Evolutionary conservation across 2,329 filamentous ascomycete species (phyloP), one percentile per base, ranked within the genome.

Genomic region (Septoria linicola): DNA sequence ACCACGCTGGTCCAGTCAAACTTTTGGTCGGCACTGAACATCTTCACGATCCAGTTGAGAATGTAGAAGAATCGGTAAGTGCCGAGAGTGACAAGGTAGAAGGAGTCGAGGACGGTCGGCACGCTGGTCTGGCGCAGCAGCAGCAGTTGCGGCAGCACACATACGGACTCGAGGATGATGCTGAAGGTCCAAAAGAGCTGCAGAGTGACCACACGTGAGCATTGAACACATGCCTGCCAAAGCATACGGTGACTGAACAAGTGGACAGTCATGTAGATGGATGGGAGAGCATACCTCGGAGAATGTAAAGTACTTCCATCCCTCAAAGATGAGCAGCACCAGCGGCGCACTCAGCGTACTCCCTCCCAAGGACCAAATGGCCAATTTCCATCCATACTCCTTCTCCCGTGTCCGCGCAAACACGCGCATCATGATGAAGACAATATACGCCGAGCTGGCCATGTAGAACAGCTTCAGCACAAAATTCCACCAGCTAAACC

Each of bases 21-120:
- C 57, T 77, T 74, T 35, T 73, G 69, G 61, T 82, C 80, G 23
- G 76, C 74, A 8, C 77, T 75, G 63, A 87, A 83, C 17, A 52
- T 42, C 19, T 51, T 57, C 82, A 71, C 59, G 61, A 96, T 85
- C 92, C 92, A 97, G 70, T 96, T 96, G 41, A 96, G 71, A 54
- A 95, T 85, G 72, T 97, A 96, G 55, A 96, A 81, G 41, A 78
- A 88, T 51, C 92, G 88, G 73, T 96, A 97, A 10, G 85, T 85
- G 30, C 91, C 92, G 1, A 96, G 81, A 0, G 89, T 84, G 42
- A 93, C 76, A 49, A 97, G 87, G 71, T 97, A 97, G 73, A 88
- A 96, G n/a, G 89, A 95, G 69, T 96, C 89, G 72, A 97, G 91
- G 40, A 96, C 92, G 41, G 92, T 97, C 0, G 92, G 92, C 0